Conservation (phyloP, 768 basidiomycete genomes). For the Hygrocybe coccinea region DNA sequence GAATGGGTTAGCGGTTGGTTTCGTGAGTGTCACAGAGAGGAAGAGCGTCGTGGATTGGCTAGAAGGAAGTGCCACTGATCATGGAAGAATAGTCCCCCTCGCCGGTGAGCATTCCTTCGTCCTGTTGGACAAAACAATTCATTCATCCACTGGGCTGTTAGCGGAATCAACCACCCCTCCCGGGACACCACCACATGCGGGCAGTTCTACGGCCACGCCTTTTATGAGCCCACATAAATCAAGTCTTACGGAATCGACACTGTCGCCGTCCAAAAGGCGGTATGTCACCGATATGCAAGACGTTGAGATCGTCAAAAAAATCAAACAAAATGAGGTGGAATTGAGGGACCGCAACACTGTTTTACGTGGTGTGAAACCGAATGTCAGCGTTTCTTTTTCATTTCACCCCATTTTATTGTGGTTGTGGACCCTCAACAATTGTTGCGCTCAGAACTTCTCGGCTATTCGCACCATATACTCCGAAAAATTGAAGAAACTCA, state of each 20-base stretch:
- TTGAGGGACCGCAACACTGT: constrained; percentile 79
- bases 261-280: constrained; percentile 61
- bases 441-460: constrained; percentile 64
- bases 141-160: constrained; percentile 14
- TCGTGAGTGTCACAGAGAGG: constrained; percentile 85
- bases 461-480: constrained; percentile 59
- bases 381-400: constrained; percentile 46
- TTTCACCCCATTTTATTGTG: not conserved
- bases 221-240: constrained; percentile 28
- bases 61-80: constrained; percentile 49
- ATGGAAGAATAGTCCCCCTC: constrained; percentile 49
- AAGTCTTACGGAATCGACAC: constrained; percentile 27
- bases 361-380: constrained; percentile 75
- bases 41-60: constrained; percentile 85
- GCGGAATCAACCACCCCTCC: constrained; percentile 57
- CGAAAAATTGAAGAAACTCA: constrained; percentile 75
- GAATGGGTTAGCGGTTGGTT: constrained; percentile 62
- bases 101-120: constrained; percentile 31
- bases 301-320: constrained; percentile 81
- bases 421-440: no score
- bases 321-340: constrained; percentile 71
- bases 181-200: constrained; percentile 37
- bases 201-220: constrained; percentile 20
- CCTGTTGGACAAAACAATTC: not conserved
- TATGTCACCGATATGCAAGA: constrained; percentile 78